Conservation (phyloP, 805 yeast species). For the Candida nonsorbophila region DNA sequence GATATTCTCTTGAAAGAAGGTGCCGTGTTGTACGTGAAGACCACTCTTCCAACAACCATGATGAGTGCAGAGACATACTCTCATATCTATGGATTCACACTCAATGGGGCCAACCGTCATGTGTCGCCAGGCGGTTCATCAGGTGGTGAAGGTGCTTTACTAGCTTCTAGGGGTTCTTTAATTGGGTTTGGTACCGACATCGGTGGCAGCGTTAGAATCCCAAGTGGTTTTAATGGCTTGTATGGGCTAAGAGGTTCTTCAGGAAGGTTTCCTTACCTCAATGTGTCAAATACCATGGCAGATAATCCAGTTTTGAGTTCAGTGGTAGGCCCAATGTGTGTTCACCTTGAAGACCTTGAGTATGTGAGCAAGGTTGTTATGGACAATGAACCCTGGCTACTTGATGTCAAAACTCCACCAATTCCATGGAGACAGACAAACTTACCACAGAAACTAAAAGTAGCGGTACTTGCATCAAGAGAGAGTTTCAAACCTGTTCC, state of each 20-base stretch:
- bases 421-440: conserved; percentile 31
- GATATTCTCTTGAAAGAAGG: conserved; percentile 38
- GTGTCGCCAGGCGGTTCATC: conserved; percentile 48
- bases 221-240: conserved; percentile 37
- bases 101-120: conserved; percentile 38
- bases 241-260: conserved; percentile 28
- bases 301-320: conserved; percentile 2
- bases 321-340: conserved; percentile 40
- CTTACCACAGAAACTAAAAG: conserved; percentile 32
- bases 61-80: conserved; percentile 45
- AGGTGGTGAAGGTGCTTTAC: conserved; percentile 50
- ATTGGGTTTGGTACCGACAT: conserved; percentile 55
- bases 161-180: conserved; percentile 39
- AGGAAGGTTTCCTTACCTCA: conserved; percentile 1
- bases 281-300: conserved; percentile 1
- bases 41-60: conserved; percentile 50
- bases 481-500: neutral
- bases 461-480: conserved; percentile 33
- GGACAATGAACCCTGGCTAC: conserved; percentile 37
- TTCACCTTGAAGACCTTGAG: conserved; percentile 32
- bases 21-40: conserved; percentile 51
- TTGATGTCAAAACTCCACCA: conserved; percentile 47
- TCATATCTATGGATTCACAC: conserved; percentile 41
- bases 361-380: conserved; percentile 33
- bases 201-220: conserved; percentile 50